Evolutionary conservation across 1,139 yeast species (phyloP).

Genomic region (Kluyveromyces sp.): DNA sequence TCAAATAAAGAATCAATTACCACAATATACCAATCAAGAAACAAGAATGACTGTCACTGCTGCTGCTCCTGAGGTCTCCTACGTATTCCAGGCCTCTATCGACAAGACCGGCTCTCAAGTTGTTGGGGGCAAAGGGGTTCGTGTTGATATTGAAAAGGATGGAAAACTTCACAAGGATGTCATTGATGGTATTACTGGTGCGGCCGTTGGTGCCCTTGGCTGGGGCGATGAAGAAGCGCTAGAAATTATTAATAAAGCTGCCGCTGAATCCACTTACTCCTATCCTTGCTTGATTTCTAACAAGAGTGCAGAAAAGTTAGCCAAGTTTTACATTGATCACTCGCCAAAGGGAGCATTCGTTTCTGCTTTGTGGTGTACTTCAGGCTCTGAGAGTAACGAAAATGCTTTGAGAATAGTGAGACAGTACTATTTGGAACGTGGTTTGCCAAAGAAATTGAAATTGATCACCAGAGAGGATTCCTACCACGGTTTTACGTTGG

Average conservation of each 20-base stretch:
- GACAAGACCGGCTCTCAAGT: slow-evolving; percentile 39
- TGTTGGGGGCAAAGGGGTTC: slow-evolving; percentile 43
- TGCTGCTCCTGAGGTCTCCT: slow-evolving; percentile 20
- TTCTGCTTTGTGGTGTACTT: slow-evolving; percentile 49
- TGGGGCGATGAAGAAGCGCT: slow-evolving; percentile 50
- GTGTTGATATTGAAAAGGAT: slow-evolving; percentile 41
- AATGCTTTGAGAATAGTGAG: slow-evolving; percentile 50
- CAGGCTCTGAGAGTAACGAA: slow-evolving; percentile 59
- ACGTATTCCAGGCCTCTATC: slow-evolving; percentile 40
- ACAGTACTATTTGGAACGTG: slow-evolving; percentile 49
- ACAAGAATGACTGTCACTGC: neutral
- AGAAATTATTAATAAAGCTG: slow-evolving; percentile 44
- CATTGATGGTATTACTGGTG: slow-evolving; percentile 56
- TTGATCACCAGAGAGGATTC: slow-evolving; percentile 48
- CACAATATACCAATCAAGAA: neutral
- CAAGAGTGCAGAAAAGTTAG: slow-evolving; percentile 44
- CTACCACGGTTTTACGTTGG: slow-evolving; percentile 55
- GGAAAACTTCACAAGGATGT: slow-evolving; percentile 39
- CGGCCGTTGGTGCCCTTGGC: slow-evolving; percentile 58
- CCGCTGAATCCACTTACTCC: slow-evolving; percentile 40
- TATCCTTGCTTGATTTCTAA: slow-evolving; percentile 42
- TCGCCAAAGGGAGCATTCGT: slow-evolving; percentile 50
- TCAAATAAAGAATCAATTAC: neutral
- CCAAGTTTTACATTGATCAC: slow-evolving; percentile 45
- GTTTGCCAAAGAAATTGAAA: slow-evolving; percentile 43